These are phyloP conservation scores for Beta vulgaris DNA, from an alignment of 148 eudicot species.

Conservation along the genomic window DNA sequence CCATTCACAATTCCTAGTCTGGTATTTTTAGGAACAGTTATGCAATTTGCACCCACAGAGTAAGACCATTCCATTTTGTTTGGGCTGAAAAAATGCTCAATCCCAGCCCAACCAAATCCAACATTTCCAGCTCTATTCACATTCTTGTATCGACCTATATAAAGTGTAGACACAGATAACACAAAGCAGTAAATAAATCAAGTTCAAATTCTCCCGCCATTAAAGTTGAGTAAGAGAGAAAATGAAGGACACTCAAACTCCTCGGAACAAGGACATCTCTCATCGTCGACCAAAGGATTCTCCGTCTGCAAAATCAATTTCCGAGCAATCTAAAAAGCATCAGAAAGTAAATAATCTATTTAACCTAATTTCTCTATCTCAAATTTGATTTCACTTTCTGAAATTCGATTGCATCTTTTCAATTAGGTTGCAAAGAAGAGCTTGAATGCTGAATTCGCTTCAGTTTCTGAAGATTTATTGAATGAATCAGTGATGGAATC, in stretches of 20 bases:
- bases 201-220: slow-evolving; percentile 42
- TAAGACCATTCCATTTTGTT: too few species aligned
- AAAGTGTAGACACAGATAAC: background rate
- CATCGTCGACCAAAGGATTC: slow-evolving; percentile 36
- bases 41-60: too few species aligned
- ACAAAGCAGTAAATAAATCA: background rate
- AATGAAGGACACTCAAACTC: slow-evolving; percentile 34
- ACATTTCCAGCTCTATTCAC: too few species aligned
- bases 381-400: background rate
- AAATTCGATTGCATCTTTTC: background rate
- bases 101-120: too few species aligned
- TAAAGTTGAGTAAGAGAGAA: slow-evolving; percentile 10
- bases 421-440: slow-evolving; percentile 38
- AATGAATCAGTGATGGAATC: slow-evolving; percentile 30
- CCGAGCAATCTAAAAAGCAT: slow-evolving; percentile 30
- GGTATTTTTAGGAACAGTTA: too few species aligned
- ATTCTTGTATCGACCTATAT: background rate
- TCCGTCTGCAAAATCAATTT: slow-evolving; percentile 22
- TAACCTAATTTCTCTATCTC: slow-evolving; percentile 15
- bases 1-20: too few species aligned
- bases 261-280: too few species aligned
- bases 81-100: too few species aligned
- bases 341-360: slow-evolving; percentile 26
- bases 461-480: slow-evolving; percentile 35
- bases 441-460: slow-evolving; percentile 40